Evolutionary conservation across 2,329 filamentous ascomycete species (phyloP).

Genomic region (Fusarium neocosmosporiellum): DNA sequence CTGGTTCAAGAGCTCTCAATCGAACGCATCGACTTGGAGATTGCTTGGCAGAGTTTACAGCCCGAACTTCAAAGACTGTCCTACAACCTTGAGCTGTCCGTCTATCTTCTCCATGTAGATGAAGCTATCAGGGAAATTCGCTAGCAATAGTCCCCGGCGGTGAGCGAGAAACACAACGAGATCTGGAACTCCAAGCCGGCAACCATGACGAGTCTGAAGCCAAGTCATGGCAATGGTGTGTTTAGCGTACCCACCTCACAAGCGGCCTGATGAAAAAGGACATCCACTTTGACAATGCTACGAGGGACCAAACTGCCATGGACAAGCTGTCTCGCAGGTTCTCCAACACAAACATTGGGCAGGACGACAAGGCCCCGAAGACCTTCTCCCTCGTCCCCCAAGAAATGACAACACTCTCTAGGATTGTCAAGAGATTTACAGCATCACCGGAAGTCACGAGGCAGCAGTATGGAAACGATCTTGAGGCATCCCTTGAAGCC

Average conservation of each 20-base stretch:
- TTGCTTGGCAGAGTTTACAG: not conserved
- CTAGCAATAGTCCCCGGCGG: not conserved
- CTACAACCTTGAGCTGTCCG: conserved; percentile 4
- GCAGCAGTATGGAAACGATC: conserved; percentile 34
- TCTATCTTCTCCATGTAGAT: not conserved
- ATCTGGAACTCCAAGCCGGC: not conserved
- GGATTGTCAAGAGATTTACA: not conserved
- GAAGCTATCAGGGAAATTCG: not conserved
- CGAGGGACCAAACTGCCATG: not conserved
- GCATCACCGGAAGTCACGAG: not conserved
- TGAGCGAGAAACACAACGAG: not conserved
- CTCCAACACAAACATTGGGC: no score
- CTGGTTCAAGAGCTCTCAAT: not conserved
- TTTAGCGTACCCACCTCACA: not conserved
- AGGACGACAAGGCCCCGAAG: not conserved
- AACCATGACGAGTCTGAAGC: fast-evolving
- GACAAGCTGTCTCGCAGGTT: not conserved
- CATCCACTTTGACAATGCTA: not conserved
- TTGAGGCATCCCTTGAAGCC: conserved; percentile 10
- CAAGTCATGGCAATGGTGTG: no score
- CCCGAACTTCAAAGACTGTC: conserved; percentile 7
- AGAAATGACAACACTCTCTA: not conserved
- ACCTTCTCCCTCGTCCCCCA: not conserved
- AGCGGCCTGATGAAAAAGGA: not conserved
- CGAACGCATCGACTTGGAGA: not conserved